Evolutionary conservation across 805 yeast species (phyloP).

Genomic region (Starmerella scarabaei): DNA sequence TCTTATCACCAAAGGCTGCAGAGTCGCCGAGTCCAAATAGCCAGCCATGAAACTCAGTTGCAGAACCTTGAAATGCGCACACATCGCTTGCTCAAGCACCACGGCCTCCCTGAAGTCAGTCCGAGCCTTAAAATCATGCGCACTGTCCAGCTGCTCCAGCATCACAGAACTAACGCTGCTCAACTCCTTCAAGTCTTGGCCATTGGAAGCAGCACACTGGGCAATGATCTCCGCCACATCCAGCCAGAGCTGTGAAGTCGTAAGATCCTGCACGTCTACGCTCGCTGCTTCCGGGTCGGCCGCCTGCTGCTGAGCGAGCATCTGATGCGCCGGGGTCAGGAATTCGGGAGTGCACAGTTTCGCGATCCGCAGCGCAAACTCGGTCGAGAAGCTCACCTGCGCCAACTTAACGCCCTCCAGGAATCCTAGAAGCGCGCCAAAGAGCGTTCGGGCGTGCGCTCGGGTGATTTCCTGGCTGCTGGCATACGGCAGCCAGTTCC

Average conservation of each 20-base stretch:
- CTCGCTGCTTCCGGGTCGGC: not conserved
- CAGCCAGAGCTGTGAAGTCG: not conserved
- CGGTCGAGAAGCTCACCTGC: not conserved
- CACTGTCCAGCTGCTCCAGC: constrained; percentile 4
- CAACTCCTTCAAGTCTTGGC: not conserved
- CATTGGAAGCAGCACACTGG: not conserved
- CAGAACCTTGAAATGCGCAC: constrained; percentile 44
- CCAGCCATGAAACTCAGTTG: constrained; percentile 39
- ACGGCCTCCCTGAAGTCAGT: constrained; percentile 30
- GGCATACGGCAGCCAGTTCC: constrained; percentile 1
- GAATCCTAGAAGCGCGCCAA: constrained; percentile 11
- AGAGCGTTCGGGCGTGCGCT: not conserved
- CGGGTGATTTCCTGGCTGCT: not conserved
- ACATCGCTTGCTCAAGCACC: constrained; percentile 32
- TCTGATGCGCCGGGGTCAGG: constrained; percentile 1
- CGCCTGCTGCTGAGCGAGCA: not conserved
- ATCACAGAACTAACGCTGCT: not conserved
- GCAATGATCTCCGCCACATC: constrained; percentile 5
- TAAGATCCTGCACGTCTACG: not conserved
- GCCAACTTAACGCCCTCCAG: constrained; percentile 9
- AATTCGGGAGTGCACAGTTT: constrained; percentile 2
- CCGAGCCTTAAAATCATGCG: constrained; percentile 11
- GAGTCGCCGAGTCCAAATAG: constrained; percentile 34
- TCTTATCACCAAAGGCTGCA: constrained; percentile 35
- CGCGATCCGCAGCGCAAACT: not conserved